Base-by-base conservation (phyloP, 768 basidiomycete genomes). In the Termitomyces sp. region DNA sequence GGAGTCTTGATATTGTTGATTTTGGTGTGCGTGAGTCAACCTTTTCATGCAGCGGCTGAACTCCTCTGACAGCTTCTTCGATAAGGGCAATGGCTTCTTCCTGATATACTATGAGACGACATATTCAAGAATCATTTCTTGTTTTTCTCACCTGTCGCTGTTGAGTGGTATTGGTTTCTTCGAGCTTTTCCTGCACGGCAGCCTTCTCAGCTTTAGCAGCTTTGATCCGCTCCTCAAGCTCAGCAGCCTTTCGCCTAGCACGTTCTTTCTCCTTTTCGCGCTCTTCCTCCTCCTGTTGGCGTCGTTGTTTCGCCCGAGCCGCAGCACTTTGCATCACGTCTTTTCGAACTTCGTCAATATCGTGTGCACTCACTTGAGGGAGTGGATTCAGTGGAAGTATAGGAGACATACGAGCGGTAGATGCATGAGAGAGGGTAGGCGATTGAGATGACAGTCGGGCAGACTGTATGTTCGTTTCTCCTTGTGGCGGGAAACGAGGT, bases 281-380 rank as follows among this genome's bases (percentile, higher is more conserved):
- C 62, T 90, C 87, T 60, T 85, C 87, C 67, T 95, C 94, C 63
- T 94, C 93, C 52, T 88, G 80, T 65, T 90, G 86, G 48, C 91
- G 76, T 54, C 93, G 77, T 60, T 87, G 81, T 65, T 84, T 87
- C 6, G 93, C 93, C 41, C 92, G 81, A 60, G 90, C 92, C 2
- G 93, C 93, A 6, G 90, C 90, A 55, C 71, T 81, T 59, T 92
- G 92, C 93, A 94, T 94, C 18, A 86, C 73, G 47, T 85, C 83
- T 68, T 89, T 88, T 57, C 81, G 79, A n/a, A 75, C 81, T 52
- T 83, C 83, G 52, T 92, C 88, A 32, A 89, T 65, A 55, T 85
- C 83, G 35, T 73, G 66, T 3, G 74, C 68, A 26, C 67, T 65
- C 8, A 75, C 55, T 38, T 65, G 66, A 26, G 77, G 72, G 24